Percentiles rank a stretch among this genome's conserved stretches.
Conservation (phyloP, 2,329 filamentous ascomycete genomes). For the Beauveria australis region DNA sequence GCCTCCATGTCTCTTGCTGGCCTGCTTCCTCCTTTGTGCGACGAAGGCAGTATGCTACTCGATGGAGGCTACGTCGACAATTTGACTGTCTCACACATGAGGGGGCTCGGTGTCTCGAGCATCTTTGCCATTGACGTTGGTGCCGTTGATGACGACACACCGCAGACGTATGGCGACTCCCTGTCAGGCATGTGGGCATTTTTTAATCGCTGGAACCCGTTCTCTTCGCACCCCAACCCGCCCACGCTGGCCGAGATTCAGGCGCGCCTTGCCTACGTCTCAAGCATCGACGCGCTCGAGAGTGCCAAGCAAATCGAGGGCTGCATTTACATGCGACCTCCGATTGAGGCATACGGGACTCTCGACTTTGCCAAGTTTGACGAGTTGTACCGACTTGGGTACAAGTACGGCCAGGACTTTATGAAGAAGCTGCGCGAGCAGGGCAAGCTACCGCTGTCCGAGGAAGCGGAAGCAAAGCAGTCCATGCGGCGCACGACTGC, state of each 20-base stretch:
- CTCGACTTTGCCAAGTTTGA: constrained; percentile 97
- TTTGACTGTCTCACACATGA: constrained; percentile 94
- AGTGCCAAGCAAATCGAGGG: constrained; percentile 84
- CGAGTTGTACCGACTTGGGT: constrained; percentile 87
- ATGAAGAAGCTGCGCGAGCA: constrained; percentile 68
- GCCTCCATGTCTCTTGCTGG: constrained; percentile 96
- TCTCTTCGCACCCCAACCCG: constrained; percentile 80
- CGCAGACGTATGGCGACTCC: constrained; percentile 88
- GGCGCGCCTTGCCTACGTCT: constrained; percentile 87
- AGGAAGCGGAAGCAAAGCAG: constrained; percentile 70
- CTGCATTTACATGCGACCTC: constrained; percentile 93
- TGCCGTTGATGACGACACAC: constrained; percentile 81
- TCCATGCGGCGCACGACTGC: constrained; percentile 71
- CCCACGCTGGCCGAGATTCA: constrained; percentile 95
- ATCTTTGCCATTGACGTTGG: constrained; percentile 97
- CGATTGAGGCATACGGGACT: constrained; percentile 87
- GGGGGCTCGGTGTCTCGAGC: constrained; percentile 80
- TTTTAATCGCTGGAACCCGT: constrained; percentile 93
- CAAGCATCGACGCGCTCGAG: constrained; percentile 87
- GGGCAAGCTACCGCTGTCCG: constrained; percentile 61
- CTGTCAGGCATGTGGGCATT: constrained; percentile 93
- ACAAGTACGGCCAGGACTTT: constrained; percentile 75
- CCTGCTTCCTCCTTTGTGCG: constrained; percentile 84
- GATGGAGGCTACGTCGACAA: constrained; percentile 98
- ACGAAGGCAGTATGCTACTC: constrained; percentile 92